Base-by-base conservation (phyloP, 441 rosid genomes). In the Flueggea neowawraea region DNA sequence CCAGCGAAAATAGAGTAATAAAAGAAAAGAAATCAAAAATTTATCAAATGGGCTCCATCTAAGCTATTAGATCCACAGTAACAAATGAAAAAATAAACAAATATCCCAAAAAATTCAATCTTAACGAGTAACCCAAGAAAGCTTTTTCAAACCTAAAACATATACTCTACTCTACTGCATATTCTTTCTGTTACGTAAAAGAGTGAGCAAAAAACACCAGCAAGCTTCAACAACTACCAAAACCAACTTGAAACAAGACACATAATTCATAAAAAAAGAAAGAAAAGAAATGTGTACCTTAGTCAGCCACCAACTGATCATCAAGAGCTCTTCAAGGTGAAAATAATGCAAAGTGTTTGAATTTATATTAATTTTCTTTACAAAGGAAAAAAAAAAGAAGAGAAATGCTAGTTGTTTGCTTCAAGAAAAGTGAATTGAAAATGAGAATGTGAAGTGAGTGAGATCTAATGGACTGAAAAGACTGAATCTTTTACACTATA, bases 141-240 rank as follows among this genome's bases (percentile, higher is more conserved):
- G 15, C 16, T 28, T 52, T 39, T 8, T 36, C 55, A 11, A 44
- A 50, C 4, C 15, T 12, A 43, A n/a, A 31, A 17, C 12, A 53
- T 4, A 41, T 52, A 60, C 58, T 60, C 28, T 22, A 22, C 28
- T 22, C 28, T 22, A 22, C 28, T 22, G 45, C 45, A 43, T 6
- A 6, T 4, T 43, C 12, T 57, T 32, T 10, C 54, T 44, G 62
- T 64, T 54, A 51, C 75, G 69, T 72, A 2, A 64, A 67, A 43
- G 64, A 58, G 69, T 56, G 68, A 65, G 49, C 75, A 69, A 68
- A 9, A 69, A 68, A 9, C 6, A 52, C 52, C 39, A 45, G 58
- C 63, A 22, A 22, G 28, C 28, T 71, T 63, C 77, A 69, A 57
- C 82, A 73, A 55, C 88, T 49, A 64, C 80, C 45, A 54, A 62